Evolutionary conservation across 345 rosid genomes (phyloP).

Genomic region (Populus deltoides): DNA sequence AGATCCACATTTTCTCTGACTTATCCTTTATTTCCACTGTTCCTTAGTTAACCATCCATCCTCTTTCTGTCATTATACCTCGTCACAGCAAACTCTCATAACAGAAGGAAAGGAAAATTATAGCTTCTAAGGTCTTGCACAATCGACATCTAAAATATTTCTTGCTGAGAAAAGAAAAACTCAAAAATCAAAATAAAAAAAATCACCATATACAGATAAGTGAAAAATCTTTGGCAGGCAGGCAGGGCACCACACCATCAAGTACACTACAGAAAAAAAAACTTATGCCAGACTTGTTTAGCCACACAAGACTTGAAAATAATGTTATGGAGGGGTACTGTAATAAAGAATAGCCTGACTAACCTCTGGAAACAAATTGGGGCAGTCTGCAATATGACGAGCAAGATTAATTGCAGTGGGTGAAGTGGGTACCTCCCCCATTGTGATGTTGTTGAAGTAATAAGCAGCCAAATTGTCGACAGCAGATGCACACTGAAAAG

Average conservation of each 20-base stretch:
- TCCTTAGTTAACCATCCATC: background rate
- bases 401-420: conserved; percentile 77
- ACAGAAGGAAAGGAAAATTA: background rate
- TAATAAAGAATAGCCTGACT: conserved; percentile 17
- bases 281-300: background rate
- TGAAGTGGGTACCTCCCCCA: conserved; percentile 81
- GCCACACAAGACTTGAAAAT: background rate
- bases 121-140: background rate
- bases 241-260: background rate
- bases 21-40: background rate
- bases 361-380: conserved; percentile 94
- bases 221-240: background rate
- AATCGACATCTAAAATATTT: background rate
- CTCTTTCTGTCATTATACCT: background rate
- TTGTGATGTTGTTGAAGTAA: conserved; percentile 92
- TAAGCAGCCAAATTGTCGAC: conserved; percentile 94
- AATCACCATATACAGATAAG: background rate
- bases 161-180: background rate
- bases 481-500: conserved; percentile 84
- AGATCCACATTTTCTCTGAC: background rate
- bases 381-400: conserved; percentile 85
- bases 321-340: background rate
- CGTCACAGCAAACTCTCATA: background rate
- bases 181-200: background rate
- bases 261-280: background rate